Base-by-base conservation (phyloP, 192 early-diverging fungal genomes). In the Chytriomyces confervae region DNA sequence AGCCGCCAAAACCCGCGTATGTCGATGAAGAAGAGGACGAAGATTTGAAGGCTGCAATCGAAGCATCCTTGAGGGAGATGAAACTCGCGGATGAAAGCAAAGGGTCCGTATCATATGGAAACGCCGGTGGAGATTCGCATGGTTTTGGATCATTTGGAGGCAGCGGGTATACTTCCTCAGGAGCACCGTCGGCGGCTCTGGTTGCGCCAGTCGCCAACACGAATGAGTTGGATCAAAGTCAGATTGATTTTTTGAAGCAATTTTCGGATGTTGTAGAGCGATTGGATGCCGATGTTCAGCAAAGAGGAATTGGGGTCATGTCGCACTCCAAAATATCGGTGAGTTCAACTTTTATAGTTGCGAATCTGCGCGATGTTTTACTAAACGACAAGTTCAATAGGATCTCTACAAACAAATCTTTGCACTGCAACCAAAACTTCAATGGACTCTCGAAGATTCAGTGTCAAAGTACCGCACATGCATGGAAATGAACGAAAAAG, bases 41-140 rank as follows among this genome's bases (percentile, higher is more conserved):
- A 27, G 97, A 99, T 77, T 77, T 99, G 60, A 94, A 92, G 80
- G 91, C 89, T 27, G 97, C 97, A 0, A 99, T 99, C 78, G 95
- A 94, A 68, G 86, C 94, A 10, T 97, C 96, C 0, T 81, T 99
- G 24, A 91, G 95, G 69, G 94, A 95, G 62, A 79, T 86, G 36
- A 87, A 89, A 64, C 44, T 79, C 18, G 43, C 69, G 3, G 78
- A 79, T 20, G 49, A 83, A 7, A 69, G 69, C 91, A 84, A 73
- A 82, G 18, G 6, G 1, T 53, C 48, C 8, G 27, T 50, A 7
- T 47, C 45, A 49, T 76, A 75, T 77, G 77, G 57, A 53, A 47
- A 24, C 16, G 27, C 65, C 5, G 69, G 50, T 47, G 69, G 53
- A 20, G 61, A 23, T 47, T 61, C 61, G 0, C 77, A 62, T 20